Evolutionary conservation across 768 basidiomycete species (phyloP), one percentile per base, ranked within the genome.

Genomic region (Mycena latifolia): DNA sequence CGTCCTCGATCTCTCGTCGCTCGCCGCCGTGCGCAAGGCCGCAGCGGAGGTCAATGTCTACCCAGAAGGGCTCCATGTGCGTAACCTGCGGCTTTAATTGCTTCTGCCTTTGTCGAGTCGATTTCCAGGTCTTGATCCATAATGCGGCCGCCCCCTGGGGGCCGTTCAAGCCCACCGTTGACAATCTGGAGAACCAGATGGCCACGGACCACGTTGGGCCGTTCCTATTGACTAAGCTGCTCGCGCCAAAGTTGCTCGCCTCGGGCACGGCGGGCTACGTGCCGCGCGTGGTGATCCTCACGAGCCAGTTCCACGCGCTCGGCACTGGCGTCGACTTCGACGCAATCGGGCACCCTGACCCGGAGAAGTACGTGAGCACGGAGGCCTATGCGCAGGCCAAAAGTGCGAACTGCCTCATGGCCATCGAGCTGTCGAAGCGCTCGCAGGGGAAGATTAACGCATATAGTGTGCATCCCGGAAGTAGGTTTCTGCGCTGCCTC

Each of bases 1-100:
- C n/a, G n/a, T n/a, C n/a, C n/a, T n/a, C n/a, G n/a, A 64, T 31
- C 63, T 64, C 2, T 57, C 63, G 14, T 64, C 63, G 0, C 63
- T 64, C 1, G 55, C 55, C 24, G 54, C 63, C 14, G 54, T 48
- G 2, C 63, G 63, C 35, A 55, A 29, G 27, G 63, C 63, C 11
- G 63, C 63, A 25, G 63, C 55, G 15, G 63, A 64, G n/a, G 48
- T 64, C 24, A 64, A 64, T 25, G 35, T 37, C 0, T 64, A 57
- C 17, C 10, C 63, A 0, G 63, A 64, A 24, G 35, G 55, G 1
- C 24, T 64, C 2, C 57, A 59, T 33, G 57, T 48, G 22, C 20
- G 5, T 20, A 6, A 18, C 17, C 15, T 17, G 9, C 14, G 37
- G 17, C 15, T 12, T n/a, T 20, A 5, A 7, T n/a, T 25, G 9